phyloP scores from a whole-genome alignment of 129 eudicot species.

The Centaurea solstitialis region DNA sequence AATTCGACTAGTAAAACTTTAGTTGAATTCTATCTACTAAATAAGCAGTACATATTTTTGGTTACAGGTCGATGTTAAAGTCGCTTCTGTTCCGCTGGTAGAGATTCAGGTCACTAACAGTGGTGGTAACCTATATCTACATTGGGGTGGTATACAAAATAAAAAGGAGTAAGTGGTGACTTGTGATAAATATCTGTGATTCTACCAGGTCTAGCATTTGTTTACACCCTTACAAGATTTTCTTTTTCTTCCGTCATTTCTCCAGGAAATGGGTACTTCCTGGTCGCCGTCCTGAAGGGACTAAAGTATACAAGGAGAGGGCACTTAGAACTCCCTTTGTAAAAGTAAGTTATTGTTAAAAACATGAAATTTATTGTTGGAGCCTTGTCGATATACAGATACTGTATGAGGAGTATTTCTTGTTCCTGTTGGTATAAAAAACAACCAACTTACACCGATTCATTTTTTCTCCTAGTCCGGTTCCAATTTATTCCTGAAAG shows the following conservation, averaged over 20 bases:
- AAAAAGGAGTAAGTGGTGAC: conserved; percentile 48
- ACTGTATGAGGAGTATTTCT: not conserved
- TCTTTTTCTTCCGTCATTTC: conserved; percentile 1
- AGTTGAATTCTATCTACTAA: conserved; percentile 5
- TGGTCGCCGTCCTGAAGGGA: conserved; percentile 66
- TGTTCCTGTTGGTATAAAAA: not conserved
- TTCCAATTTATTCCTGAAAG: conserved; percentile 47
- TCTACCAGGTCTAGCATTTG: not conserved
- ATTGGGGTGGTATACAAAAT: conserved; percentile 74
- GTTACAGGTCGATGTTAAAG: conserved; percentile 60
- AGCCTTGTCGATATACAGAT: not conserved
- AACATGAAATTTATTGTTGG: not conserved
- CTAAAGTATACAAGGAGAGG: conserved; percentile 66
- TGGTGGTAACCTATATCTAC: conserved; percentile 58
- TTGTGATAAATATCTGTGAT: conserved; percentile 13
- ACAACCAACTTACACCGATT: conserved; percentile 17
- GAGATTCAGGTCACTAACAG: conserved; percentile 58
- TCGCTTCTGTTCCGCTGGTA: conserved; percentile 45
- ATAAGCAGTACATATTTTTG: conserved; percentile 17
- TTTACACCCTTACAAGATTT: conserved; percentile 3
- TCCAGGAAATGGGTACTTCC: conserved; percentile 82
- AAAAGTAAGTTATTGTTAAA: conserved; percentile 46
- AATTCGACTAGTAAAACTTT: conserved; percentile 1
- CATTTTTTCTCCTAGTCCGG: conserved; percentile 52
- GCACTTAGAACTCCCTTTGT: conserved; percentile 83